These are phyloP conservation scores for Penicillium pulvis DNA, from an alignment of 495 filamentous ascomycete species.

Conservation along the genomic window DNA sequence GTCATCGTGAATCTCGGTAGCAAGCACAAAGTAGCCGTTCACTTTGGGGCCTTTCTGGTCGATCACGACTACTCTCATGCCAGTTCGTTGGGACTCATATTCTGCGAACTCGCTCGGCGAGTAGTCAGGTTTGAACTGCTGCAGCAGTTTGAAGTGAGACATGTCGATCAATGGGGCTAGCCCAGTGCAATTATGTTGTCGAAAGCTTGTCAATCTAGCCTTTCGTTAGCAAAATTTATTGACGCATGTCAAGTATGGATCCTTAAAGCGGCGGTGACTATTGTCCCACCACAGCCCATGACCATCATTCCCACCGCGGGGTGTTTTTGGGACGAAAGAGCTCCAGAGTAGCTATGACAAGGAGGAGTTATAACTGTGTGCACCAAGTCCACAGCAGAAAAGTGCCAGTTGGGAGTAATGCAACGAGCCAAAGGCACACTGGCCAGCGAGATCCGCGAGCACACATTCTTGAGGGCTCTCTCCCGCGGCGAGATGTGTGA, in stretches of 20 bases:
- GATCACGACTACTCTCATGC: constrained; percentile 90
- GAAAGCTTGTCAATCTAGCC: constrained; percentile 24
- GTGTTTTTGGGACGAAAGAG: constrained; percentile 1
- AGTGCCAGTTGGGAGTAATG: not conserved
- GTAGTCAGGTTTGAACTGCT: constrained; percentile 86
- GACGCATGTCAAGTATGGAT: not conserved
- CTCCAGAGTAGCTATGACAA: not conserved
- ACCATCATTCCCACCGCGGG: constrained; percentile 1
- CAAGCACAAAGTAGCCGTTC: constrained; percentile 90
- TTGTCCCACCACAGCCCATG: constrained; percentile 1
- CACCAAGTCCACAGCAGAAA: constrained; percentile 16
- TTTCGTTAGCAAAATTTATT: constrained; percentile 17
- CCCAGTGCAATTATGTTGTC: constrained; percentile 26
- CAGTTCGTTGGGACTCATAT: constrained; percentile 83
- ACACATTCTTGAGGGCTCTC: constrained; percentile 11
- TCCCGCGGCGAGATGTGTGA: constrained; percentile 19
- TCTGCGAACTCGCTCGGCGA: constrained; percentile 82
- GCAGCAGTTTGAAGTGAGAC: constrained; percentile 76
- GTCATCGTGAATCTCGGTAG: constrained; percentile 96
- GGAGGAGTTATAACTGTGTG: constrained; percentile 12
- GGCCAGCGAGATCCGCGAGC: constrained; percentile 10
- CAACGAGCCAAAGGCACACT: constrained; percentile 4
- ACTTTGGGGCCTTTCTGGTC: constrained; percentile 93
- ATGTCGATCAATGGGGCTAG: constrained; percentile 37
- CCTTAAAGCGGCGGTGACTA: not conserved